Base-by-base conservation (phyloP, 192 early-diverging fungal species). In the Podila epigama region DNA sequence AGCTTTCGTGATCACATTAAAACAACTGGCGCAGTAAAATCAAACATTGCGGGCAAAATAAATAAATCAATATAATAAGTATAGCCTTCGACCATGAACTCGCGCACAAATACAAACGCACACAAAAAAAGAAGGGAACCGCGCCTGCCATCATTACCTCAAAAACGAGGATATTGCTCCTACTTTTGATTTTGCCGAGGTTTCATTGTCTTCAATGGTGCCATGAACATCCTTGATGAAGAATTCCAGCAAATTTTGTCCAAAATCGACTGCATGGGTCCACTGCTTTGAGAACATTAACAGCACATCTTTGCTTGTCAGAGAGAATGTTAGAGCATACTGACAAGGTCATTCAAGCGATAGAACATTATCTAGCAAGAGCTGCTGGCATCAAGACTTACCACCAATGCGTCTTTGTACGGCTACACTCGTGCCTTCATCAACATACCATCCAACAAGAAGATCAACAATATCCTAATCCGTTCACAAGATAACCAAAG, bases 371-470 rank as follows among this genome's bases (percentile, higher is more conserved):
- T 22, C 8, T 32, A 0, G 12, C 18, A 25, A 0, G 25, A 4
- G 13, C 29, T 35, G 18, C 3, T 16, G 4, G 27, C 11, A 35
- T 59, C 4, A 20, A 1, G 5, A 15, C 66, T 52, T 85, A 87
- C 89, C 86, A 22, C 71, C 63, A 36, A 92, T 83, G 18, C 82
- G 67, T 4, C 28, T 54, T 51, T 79, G 67, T 10, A 88, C 68
- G 8, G 58, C 31, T 34, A 69, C 79, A 1, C 79, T 72, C 0
- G 87, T 61, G 13, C 59, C 57, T n/a, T 75, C 65, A 69, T 92
- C 90, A 35, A 90, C 82, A 62, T 85, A 68, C 91, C 92, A 92
- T 12, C 88, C 91, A 27, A 92, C 83, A 18, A 93, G 80, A 27
- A 91, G 69, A 80, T 91, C 88, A 42, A 92, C 69, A 52, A 92